Evolutionary conservation across 78 protist genomes (phyloP), one percentile per base, ranked within the genome.

Genomic region (Mantamonas sphyraenae): DNA sequence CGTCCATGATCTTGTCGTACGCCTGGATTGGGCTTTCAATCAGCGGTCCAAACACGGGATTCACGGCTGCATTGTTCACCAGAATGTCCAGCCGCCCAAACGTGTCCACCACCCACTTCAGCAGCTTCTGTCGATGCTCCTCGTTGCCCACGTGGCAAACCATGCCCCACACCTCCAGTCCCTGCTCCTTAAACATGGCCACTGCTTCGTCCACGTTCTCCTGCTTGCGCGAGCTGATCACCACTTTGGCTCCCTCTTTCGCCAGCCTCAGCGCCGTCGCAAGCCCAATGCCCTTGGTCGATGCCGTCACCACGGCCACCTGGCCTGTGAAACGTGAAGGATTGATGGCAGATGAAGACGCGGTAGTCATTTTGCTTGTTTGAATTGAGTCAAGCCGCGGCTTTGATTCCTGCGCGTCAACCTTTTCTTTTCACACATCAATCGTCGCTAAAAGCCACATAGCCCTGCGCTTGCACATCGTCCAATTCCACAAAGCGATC

Each of bases 221-320:
- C 28, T 63, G 42, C 33, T 70, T 68, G 19, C 82, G 75, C 24
- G 76, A 69, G 64, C 66, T 37, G 45, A 77, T 34, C 17, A 55
- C 35, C 0, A 77, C 82, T 3, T 26, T 4, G 20, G 75, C 82
- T 0, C 82, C 82, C 51, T 77, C 82, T 14, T 47, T 20, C 0
- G 64, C 81, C 5, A 67, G 38, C 2, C 81, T 56, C 35, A 39
- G 17, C 14, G 82, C 82, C 17, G 68, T 76, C 26, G 76, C 82
- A 17, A 50, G 34, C 30, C 82, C 82, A 64, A 76, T 76, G 34
- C 82, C 81, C 2, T 51, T 68, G 28, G 81, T 76, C 26, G 81
- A 65, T 2, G 70, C 81, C 0, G 81, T 76, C 40, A 76, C 81
- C 16, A 76, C 35, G 16, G 56, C 63, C 0, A 70, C 67, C 14